A percentile compares a stretch with the other conserved stretches of the same genome.
Evolutionary conservation across 2,329 filamentous ascomycete species (phyloP).

Genomic region (Colletotrichum endophyticum): DNA sequence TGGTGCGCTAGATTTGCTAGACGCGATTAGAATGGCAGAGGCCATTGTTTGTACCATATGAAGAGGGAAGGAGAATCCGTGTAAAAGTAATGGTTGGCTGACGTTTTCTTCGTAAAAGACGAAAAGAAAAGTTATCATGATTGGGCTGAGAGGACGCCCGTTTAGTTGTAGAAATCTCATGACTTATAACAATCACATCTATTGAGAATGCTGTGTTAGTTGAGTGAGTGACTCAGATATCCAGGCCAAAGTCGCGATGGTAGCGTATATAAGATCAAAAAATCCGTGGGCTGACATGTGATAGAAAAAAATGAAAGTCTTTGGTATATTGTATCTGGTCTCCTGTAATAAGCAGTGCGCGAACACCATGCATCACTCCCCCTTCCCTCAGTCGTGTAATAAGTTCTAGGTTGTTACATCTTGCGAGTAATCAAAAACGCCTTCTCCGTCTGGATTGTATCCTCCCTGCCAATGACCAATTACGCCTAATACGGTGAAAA

Average conservation of each 20-base stretch:
- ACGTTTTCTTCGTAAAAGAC: neutral
- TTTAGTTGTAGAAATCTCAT: neutral
- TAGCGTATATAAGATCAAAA: neutral
- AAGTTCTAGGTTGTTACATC: neutral
- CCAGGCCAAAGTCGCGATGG: neutral
- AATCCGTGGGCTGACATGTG: too few relatives aligned
- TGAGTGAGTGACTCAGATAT: neutral
- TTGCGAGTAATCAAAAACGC: neutral
- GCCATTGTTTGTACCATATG: neutral
- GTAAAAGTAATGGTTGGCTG: neutral
- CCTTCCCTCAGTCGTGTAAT: neutral
- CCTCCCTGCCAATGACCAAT: neutral
- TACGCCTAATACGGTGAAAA: neutral
- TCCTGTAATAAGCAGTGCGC: neutral
- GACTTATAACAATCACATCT: neutral
- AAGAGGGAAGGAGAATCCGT: neutral
- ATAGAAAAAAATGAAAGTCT: neutral
- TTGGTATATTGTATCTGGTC: conserved; percentile 1
- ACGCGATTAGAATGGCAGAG: neutral
- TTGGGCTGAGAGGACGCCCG: neutral
- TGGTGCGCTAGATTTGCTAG: neutral
- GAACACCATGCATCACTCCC: conserved; percentile 12
- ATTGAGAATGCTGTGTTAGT: neutral
- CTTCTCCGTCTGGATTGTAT: neutral
- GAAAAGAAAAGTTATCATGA: neutral